Base-by-base conservation (phyloP, 1,284 basidiomycete species). In the Ustilago loliicola region DNA sequence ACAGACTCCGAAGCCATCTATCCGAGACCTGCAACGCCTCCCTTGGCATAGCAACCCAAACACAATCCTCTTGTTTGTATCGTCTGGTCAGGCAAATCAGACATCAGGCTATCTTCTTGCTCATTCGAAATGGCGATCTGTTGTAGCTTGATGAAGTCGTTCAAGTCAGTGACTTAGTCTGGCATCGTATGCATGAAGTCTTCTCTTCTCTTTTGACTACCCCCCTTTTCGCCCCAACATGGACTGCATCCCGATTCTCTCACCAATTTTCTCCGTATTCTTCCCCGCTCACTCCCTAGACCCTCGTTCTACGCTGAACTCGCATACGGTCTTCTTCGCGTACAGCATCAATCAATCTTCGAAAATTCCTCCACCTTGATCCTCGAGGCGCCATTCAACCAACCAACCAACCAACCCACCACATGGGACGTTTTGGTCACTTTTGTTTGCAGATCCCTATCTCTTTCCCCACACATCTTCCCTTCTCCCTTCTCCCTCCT, bases 371-470 rank as follows among this genome's bases (percentile, higher is more conserved):
- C 51, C 29, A 56, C 54, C 54, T 42, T 36, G 36, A 10, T 38
- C 36, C 21, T 54, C n/a, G 25, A 3, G 23, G 21, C 13, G n/a
- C n/a, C n/a, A n/a, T n/a, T n/a, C 36, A 19, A 34, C 56, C 56
- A 48, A 29, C 54, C 38, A 17, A 19, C 25, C 36, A 19, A 47
- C 23, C 56, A 47, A 36, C 45, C 29, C 34, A 59, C 47, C 58
- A 60, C 15, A 48, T 15, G 19, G 10, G 25, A n/a, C 57, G 57
- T 30, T 59, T 47, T 59, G 57, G 42, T 59, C 57, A 48, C 52
- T 38, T 38, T 38, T 15, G 9, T 3, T 38, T 15, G 36, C 36
- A 10, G 13, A 38, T 15, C 36, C 36, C 29, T 21, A n/a, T n/a
- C 29, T 29, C 25, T n/a, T 32, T 53, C 51, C 51, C 30, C 51